Evolutionary conservation across 495 filamentous ascomycete species (phyloP), one percentile per base, ranked within the genome.

Genomic region (Chaetomium cochliodes): DNA sequence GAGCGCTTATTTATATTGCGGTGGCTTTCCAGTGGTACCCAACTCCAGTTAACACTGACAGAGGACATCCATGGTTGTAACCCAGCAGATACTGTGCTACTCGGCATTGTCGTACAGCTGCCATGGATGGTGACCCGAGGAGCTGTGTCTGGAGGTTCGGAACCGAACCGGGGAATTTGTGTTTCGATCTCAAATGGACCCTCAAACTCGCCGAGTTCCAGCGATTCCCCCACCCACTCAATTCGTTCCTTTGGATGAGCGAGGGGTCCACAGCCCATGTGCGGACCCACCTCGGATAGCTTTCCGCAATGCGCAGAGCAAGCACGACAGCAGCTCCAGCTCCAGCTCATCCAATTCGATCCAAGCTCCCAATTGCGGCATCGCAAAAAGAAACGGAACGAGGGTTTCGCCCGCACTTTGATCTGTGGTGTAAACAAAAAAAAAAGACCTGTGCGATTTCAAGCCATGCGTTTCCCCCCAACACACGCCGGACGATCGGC

Each of bases 1-100:
- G 39, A 58, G 55, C 55, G 55, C 55, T 58, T 58, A 58, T 46
- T 46, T 26, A 58, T 26, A 28, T 44, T 44, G 41, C 41, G 13
- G 41, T 44, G 41, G 41, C 41, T 44, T 44, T 44, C 16, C 16
- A 37, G 33, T 37, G 33, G 33, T 6, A 44, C 5, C 41, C n/a
- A n/a, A n/a, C n/a, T n/a, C n/a, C n/a, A n/a, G n/a, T 44, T 15
- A 6, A 30, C 41, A 4, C 5, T 44, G 41, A 15, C 41, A 4
- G 41, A 37, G 33, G 33, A 8, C 33, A 37, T 37, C 33, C 33
- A 12, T 37, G 1, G 1, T 37, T 37, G 33, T 37, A 37, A 7
- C n/a, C n/a, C n/a, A n/a, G n/a, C n/a, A n/a, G n/a, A n/a, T n/a
- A n/a, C n/a, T n/a, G n/a, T n/a, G n/a, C n/a, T n/a, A 9, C 9